A percentile compares a stretch with the other conserved stretches of the same genome.
Evolutionary conservation across 805 yeast genomes (phyloP).

Genomic region (Candida koratica): DNA sequence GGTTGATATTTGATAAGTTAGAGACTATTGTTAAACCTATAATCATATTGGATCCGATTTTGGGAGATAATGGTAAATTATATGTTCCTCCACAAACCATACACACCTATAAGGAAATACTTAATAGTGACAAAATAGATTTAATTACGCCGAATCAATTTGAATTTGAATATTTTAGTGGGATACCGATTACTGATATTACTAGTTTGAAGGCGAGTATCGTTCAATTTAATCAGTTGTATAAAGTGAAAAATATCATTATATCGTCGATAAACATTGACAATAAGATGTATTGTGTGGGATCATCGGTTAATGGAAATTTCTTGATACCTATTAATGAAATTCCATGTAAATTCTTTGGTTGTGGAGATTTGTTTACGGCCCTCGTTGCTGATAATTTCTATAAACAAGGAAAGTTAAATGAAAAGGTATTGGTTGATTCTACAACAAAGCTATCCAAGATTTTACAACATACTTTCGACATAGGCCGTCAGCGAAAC

Average conservation of each 20-base stretch:
- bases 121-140: constrained; percentile 41
- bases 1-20: constrained; percentile 22
- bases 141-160: constrained; percentile 72
- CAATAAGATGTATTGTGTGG: constrained; percentile 38
- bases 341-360: constrained; percentile 61
- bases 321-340: constrained; percentile 39
- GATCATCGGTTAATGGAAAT: constrained; percentile 17
- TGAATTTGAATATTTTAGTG: constrained; percentile 62
- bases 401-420: constrained; percentile 24
- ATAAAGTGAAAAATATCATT: constrained; percentile 49
- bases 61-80: constrained; percentile 84
- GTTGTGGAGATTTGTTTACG: constrained; percentile 71
- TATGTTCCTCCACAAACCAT: constrained; percentile 64
- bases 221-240: constrained; percentile 37
- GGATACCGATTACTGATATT: constrained; percentile 36
- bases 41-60: constrained; percentile 83
- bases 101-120: constrained; percentile 47
- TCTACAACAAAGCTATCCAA: constrained; percentile 25
- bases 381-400: constrained; percentile 55
- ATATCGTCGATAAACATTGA: constrained; percentile 52
- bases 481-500: constrained; percentile 17
- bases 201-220: constrained; percentile 38
- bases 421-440: constrained; percentile 24
- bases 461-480: constrained; percentile 27
- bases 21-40: constrained; percentile 23